Evolutionary conservation across 805 yeast genomes (phyloP), one percentile per base, ranked within the genome.

Genomic region (Brettanomyces nanus): DNA sequence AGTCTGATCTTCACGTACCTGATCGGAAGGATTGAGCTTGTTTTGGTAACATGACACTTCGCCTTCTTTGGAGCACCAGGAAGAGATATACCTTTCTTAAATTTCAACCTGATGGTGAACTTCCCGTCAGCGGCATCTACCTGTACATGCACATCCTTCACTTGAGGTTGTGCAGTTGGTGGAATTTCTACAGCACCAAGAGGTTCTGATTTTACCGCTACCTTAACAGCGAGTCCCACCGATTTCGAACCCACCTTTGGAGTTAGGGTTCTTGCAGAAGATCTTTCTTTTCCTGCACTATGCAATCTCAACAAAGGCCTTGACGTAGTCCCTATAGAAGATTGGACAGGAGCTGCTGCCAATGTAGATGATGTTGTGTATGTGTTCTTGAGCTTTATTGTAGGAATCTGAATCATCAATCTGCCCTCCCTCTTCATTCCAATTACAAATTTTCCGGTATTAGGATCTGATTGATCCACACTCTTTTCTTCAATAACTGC

Each of bases 341-440:
- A n/a, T 11, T 31, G 33, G 19, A 31, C 33, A 17, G 36, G 31
- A 14, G 32, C 35, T n/a, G 45, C 31, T 22, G 47, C 48, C 6
- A 42, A 21, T n/a, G n/a, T n/a, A 3, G n/a, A n/a, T n/a, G n/a
- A n/a, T n/a, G n/a, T n/a, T n/a, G 33, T n/a, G 17, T 7, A 5
- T 30, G 33, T 18, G 13, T 49, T 37, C 29, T 54, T 55, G 14
- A 51, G 31, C 32, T 58, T 56, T 10, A 58, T 42, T 0, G 63
- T 51, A 1, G 66, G 62, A 34, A 74, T 54, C 47, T 71, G 79
- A 33, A 75, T 69, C 49, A 68, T 72, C 44, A 75, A 66, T 39
- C 77, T 53, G 2, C 78, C 77, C 20, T 34, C 37, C 13, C 37
- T n/a, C 31, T 34, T 26, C 11, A 34, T n/a, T 11, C 10, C 19